phyloP scores from a whole-genome alignment of 176 grass and related monocot genomes.

The Zea mays region DNA sequence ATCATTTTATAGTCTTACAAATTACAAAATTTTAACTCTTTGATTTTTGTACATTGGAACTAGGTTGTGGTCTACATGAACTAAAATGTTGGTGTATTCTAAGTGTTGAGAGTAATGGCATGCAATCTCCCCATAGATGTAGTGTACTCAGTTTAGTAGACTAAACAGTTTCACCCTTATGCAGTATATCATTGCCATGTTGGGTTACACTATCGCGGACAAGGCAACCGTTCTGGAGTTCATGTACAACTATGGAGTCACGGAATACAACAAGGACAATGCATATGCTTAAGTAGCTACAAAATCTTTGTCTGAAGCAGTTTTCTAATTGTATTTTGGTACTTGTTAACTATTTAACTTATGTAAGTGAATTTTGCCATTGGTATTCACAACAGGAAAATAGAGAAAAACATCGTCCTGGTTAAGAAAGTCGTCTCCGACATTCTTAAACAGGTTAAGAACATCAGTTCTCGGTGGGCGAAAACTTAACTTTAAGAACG shows the following conservation, averaged over 20 bases:
- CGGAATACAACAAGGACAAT: conserved; percentile 89
- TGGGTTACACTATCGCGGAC: conserved; percentile 78
- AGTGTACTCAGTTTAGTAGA: conserved; percentile 3
- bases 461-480: too few species aligned
- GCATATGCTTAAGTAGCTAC: conserved; percentile 82
- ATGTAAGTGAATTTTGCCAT: conserved; percentile 60
- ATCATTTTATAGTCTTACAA: too few species aligned
- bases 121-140: neutral
- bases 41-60: too few species aligned
- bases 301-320: neutral
- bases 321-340: conserved; percentile 1
- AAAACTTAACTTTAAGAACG: too few species aligned
- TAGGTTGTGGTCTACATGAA: too few species aligned
- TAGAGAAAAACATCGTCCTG: too few species aligned
- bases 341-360: conserved; percentile 14
- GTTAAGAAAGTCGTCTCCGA: too few species aligned
- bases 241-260: conserved; percentile 93
- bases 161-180: conserved; percentile 32
- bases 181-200: conserved; percentile 90
- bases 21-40: too few species aligned
- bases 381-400: conserved; percentile 19
- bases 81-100: too few species aligned
- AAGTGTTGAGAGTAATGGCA: neutral
- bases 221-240: conserved; percentile 88
- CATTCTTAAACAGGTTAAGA: too few species aligned